These are phyloP conservation scores for Zygotorulaspora florentina DNA, from an alignment of 805 yeast genomes.

Conservation along the genomic window DNA sequence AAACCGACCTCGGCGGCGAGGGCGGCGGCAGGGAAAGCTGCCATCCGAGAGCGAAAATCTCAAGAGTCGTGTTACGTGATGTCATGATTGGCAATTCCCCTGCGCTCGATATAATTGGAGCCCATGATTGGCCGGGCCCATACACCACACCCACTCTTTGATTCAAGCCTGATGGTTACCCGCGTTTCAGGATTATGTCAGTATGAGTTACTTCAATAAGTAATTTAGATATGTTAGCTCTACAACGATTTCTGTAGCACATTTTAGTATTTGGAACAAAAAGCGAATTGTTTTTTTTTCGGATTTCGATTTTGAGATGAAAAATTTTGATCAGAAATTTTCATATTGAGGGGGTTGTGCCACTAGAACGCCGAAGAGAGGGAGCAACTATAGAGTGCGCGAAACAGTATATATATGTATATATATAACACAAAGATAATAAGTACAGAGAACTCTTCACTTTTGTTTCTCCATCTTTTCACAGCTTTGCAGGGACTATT, in stretches of 20 bases:
- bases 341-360: background rate
- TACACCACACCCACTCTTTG: background rate
- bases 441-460: background rate
- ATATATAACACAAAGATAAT: background rate
- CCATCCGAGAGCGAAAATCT: too few relatives aligned
- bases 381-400: background rate
- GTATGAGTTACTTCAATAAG: background rate
- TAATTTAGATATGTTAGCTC: background rate
- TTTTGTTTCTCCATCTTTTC: background rate
- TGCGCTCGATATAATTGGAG: background rate
- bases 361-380: constrained; percentile 1
- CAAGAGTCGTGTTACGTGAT: too few relatives aligned
- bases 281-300: background rate
- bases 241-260: background rate
- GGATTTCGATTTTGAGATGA: constrained; percentile 1
- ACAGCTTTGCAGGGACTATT: background rate
- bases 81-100: background rate
- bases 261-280: background rate
- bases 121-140: background rate
- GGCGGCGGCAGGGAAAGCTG: too few relatives aligned
- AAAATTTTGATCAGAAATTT: constrained; percentile 1
- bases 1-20: too few relatives aligned
- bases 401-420: background rate
- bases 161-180: background rate
- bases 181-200: constrained; percentile 1